phyloP scores from a whole-genome alignment of 768 basidiomycete genomes.

The Tulasnella sp. region DNA sequence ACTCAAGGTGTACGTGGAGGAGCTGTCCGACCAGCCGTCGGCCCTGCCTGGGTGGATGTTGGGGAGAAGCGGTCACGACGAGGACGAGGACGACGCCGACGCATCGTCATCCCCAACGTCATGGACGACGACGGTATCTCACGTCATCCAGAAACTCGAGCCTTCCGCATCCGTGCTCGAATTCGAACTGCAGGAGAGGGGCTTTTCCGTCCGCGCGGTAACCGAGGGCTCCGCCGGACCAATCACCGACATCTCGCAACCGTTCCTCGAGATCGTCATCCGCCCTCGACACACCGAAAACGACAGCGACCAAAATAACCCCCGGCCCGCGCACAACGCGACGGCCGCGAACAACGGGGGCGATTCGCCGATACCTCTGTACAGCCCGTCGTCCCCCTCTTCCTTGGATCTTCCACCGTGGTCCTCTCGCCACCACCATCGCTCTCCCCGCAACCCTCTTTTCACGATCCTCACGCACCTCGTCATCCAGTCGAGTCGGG shows the following conservation, averaged over 20 bases:
- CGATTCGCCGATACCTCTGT: neutral
- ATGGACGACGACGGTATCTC: neutral
- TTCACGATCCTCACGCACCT: constrained; percentile 3
- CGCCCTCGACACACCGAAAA: neutral
- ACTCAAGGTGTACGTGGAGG: neutral
- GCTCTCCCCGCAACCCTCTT: neutral
- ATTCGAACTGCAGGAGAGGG: neutral
- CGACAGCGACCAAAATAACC: neutral
- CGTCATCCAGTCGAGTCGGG: neutral
- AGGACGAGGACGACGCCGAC: neutral
- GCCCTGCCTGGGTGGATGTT: neutral
- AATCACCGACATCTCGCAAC: no score
- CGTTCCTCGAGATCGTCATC: neutral
- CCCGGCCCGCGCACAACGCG: neutral
- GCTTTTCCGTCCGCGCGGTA: neutral
- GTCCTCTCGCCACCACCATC: neutral
- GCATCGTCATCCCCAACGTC: neutral
- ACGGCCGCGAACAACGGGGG: neutral
- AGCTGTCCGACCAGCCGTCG: neutral
- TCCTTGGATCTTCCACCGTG: neutral
- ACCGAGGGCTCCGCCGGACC: no score
- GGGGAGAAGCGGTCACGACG: neutral
- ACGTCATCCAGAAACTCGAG: neutral
- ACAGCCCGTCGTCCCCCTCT: neutral
- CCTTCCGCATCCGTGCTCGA: neutral